Conservation (phyloP, 2,329 filamentous ascomycete genomes). For the Chaetomiaceae sp. region DNA sequence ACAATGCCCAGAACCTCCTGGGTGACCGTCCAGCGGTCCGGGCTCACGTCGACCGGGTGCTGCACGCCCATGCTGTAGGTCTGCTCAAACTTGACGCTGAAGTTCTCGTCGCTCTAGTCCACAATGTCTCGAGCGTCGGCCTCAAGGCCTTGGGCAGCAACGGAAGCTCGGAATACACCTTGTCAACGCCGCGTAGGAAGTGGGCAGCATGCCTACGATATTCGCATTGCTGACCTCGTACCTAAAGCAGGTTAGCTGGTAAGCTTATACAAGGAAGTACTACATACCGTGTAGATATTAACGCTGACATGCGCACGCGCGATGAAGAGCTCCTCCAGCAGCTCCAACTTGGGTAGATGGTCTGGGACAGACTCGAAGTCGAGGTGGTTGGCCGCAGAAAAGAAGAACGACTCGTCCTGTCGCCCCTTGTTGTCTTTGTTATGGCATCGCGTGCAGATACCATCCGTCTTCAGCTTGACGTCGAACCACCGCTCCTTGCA, state of each 20-base stretch:
- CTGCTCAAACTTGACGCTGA: slow-evolving; percentile 51
- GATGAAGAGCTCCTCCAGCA: neutral
- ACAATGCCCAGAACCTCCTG: slow-evolving; percentile 50
- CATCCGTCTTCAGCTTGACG: too few species aligned
- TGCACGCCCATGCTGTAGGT: slow-evolving; percentile 53
- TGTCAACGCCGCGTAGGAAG: slow-evolving; percentile 6
- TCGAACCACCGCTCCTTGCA: neutral
- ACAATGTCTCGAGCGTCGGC: slow-evolving; percentile 53
- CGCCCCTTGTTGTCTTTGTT: too few species aligned
- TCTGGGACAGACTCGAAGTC: too few species aligned
- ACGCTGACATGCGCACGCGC: neutral
- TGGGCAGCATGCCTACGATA: slow-evolving; percentile 3
- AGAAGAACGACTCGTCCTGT: too few species aligned
- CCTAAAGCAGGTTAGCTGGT: neutral
- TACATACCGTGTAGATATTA: neutral
- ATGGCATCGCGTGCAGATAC: too few species aligned
- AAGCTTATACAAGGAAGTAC: neutral
- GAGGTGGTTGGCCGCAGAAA: too few species aligned
- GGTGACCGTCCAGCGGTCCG: slow-evolving; percentile 52
- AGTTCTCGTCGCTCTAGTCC: slow-evolving; percentile 58
- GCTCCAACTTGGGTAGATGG: neutral
- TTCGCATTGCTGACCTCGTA: slow-evolving; percentile 2
- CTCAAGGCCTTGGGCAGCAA: slow-evolving; percentile 40
- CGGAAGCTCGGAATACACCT: slow-evolving; percentile 1
- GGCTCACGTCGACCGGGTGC: slow-evolving; percentile 47